Conservation (phyloP, 2,329 filamentous ascomycete species). For the Dothiorella sarmentorum region DNA sequence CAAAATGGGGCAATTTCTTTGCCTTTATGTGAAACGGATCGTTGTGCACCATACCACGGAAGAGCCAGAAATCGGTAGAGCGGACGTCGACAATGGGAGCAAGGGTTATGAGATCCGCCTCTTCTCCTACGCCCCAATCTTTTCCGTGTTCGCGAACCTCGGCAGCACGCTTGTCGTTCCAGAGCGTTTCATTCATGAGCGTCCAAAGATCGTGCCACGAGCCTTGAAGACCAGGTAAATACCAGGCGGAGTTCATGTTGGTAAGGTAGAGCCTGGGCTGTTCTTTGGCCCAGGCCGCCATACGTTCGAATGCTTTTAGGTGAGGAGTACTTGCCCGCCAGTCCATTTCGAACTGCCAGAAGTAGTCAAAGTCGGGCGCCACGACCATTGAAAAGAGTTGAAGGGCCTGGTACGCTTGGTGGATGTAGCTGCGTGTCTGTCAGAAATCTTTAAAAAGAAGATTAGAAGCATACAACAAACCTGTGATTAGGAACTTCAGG, state of each 20-base stretch:
- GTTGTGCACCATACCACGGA: conserved; percentile 53
- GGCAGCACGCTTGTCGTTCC: conserved; percentile 42
- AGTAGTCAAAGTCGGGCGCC: conserved; percentile 73
- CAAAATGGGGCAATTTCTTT: conserved; percentile 54
- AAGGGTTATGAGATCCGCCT: conserved; percentile 87
- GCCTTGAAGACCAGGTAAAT: conserved; percentile 52
- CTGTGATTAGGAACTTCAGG: conserved; percentile 42
- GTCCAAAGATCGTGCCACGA: conserved; percentile 45
- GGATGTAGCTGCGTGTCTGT: conserved; percentile 44
- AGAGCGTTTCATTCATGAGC: conserved; percentile 41
- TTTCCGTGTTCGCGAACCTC: conserved; percentile 76
- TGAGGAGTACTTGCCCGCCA: conserved; percentile 75
- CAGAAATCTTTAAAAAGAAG: not conserved
- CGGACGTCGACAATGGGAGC: conserved; percentile 90
- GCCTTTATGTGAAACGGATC: conserved; percentile 72
- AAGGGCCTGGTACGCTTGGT: conserved; percentile 64
- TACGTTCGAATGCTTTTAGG: conserved; percentile 70
- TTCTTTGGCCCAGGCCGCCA: conserved; percentile 52
- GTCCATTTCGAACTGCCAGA: conserved; percentile 86
- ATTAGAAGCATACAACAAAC: not conserved
- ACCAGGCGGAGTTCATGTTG: conserved; percentile 56
- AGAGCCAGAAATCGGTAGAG: conserved; percentile 66
- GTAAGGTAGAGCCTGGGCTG: conserved; percentile 57
- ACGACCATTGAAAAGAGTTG: conserved; percentile 69
- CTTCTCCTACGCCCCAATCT: conserved; percentile 82